A percentile compares a stretch with the other conserved stretches of the same genome.
Conservation (phyloP, 352 stramenopile species). For the Discostella stelligera region DNA sequence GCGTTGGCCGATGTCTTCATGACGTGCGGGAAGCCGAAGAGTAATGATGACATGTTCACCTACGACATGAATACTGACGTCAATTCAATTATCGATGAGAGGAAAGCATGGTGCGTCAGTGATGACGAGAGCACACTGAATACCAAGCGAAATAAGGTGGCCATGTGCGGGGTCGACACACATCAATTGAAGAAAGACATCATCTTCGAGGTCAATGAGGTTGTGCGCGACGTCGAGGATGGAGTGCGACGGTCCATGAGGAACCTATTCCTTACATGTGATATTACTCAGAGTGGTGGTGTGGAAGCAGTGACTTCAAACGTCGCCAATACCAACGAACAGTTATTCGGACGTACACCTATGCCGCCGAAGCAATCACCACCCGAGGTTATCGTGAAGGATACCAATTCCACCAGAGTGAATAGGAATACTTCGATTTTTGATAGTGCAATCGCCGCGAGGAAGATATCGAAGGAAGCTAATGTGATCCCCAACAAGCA, state of each 20-base stretch:
- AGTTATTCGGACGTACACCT: constrained; percentile 12
- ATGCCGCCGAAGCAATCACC: neutral
- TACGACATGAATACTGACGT: constrained; percentile 3
- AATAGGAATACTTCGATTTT: neutral
- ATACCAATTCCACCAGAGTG: neutral
- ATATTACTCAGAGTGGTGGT: constrained; percentile 17
- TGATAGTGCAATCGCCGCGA: neutral
- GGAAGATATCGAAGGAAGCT: neutral
- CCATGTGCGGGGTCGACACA: constrained; percentile 2
- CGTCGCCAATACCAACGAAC: constrained; percentile 12
- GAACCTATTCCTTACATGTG: constrained; percentile 18
- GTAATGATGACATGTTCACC: neutral
- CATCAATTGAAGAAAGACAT: constrained; percentile 17
- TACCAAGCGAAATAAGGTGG: neutral
- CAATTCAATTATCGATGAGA: constrained; percentile 7
- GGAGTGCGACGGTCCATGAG: constrained; percentile 7
- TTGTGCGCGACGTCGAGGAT: constrained; percentile 5
- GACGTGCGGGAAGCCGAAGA: constrained; percentile 1
- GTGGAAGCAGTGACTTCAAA: constrained; percentile 10
- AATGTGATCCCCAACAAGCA: neutral
- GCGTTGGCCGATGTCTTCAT: constrained; percentile 4
- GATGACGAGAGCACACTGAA: constrained; percentile 7
- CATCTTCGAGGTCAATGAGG: constrained; percentile 9
- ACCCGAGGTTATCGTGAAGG: neutral
- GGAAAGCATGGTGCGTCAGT: neutral